Evolutionary conservation across 2,329 filamentous ascomycete species (phyloP), one percentile per base, ranked within the genome.

Genomic region (Chaetomiaceae sp.): DNA sequence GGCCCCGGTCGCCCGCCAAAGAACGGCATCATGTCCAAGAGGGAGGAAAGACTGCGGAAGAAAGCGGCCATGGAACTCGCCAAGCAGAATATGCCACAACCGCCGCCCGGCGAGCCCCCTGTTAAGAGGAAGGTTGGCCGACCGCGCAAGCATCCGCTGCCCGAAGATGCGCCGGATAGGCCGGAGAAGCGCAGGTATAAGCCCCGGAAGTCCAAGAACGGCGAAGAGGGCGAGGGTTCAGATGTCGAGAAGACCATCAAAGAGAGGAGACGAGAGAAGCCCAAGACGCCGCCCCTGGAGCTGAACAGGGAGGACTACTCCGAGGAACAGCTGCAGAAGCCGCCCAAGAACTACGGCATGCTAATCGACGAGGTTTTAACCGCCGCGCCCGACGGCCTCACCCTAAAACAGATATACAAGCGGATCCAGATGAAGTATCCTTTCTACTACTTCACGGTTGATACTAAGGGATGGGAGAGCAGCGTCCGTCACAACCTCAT

Each of bases 1-100:
- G 88, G 88, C 13, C 88, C 88, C 9, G 88, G 88, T n/a, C 75
- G 88, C 48, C 88, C 88, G 18, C 88, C 88, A 0, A 91, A 91
- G 71, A 87, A 91, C 63, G 88, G 88, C 25, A 79, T 90, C 65
- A 89, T 90, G 82, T 91, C 87, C 1, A 90, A 90, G 69, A 77
- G 88, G 52, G 85, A 90, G 63, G 78, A 85, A 60, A 76, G 82
- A 16, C 67, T 83, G 43, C 76, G 84, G 7, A 82, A 85, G 70
- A 86, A 85, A 66, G 73, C 77, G 55, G 68, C 72, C 36, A 73
- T 76, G 57, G 78, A 79, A 56, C 69, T 69, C 60, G 75, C 75
- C 20, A 78, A 77, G 68, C 78, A 80, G 64, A 77, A 74, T 4
- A 60, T 75, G 29, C 74, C 76, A 7, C 75, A 75, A 54, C 70